Base-by-base conservation (phyloP, 2,329 filamentous ascomycete genomes). In the Neopestalotiopsis clavispora region DNA sequence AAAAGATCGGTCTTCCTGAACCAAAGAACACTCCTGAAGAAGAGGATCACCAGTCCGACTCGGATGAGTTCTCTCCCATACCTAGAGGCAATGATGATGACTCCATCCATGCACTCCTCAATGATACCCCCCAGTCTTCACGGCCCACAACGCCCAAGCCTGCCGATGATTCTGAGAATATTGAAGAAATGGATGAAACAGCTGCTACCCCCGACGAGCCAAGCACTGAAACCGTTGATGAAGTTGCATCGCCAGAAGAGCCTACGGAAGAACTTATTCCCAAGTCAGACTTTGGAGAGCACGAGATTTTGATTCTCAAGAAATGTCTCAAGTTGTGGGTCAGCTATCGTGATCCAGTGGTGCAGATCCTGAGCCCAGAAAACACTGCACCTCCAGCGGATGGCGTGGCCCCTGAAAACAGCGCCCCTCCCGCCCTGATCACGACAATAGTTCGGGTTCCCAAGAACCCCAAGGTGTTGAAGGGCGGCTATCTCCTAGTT, bases 401-500 rank as follows among this genome's bases (percentile, higher is more conserved):
- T 74, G 92, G 92, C 17, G 79, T 86, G 59, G 79, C 83, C 4
- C 75, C 81, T 0, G 84, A 85, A 72, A 82, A 78, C 77, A 84
- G 80, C 23, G 79, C 80, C 12, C 84, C 84, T 14, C 92, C 91
- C 1, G 90, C 87, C 40, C 90, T 97, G 62, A 86, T 94, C 30
- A 92, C 94, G 0, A 93, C 90, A 1, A 91, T 97, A 56, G 89
- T 94, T 66, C 89, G 90, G 56, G 89, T 96, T 9, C 87, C 91
- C 67, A 97, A 97, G 81, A 97, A 96, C 74, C 89, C 91, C 1
- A 89, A 89, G 58, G 87, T 96, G 0, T 86, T 97, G 74, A 97
- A 97, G 82, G 91, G 93, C 17, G 95, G 95, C 17, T 97, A 96
- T 79, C 87, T 99, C 17, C 86, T 98, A 58, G 93, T 93, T 2